A percentile compares a stretch with the other conserved stretches of the same genome.
Evolutionary conservation across 495 filamentous ascomycete genomes (phyloP).

Genomic region (Penicillium coprophilum): DNA sequence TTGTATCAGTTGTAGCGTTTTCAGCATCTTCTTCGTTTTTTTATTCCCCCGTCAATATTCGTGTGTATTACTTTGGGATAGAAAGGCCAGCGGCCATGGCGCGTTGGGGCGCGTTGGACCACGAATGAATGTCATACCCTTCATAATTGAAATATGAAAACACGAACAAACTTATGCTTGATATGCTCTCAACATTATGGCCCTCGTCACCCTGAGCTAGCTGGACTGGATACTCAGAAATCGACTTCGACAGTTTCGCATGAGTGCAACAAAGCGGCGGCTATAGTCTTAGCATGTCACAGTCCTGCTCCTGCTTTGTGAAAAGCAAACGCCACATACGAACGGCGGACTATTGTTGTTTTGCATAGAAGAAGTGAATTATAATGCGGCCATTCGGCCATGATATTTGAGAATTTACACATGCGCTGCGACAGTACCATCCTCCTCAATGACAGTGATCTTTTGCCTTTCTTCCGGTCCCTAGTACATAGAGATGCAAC

Average conservation of each 20-base stretch:
- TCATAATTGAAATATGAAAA: neutral
- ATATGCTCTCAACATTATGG: neutral
- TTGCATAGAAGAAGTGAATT: neutral
- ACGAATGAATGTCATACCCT: neutral
- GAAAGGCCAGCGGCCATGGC: neutral
- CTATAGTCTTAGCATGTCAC: neutral
- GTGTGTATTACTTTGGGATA: neutral
- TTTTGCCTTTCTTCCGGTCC: conserved; percentile 2
- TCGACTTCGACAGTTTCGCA: neutral
- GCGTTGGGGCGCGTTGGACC: neutral
- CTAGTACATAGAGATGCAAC: conserved; percentile 9
- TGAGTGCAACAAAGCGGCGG: neutral
- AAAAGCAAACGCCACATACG: no score
- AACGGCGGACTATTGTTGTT: neutral
- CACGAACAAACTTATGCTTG: neutral
- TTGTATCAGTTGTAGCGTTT: conserved; percentile 36
- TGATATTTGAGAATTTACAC: conserved; percentile 1
- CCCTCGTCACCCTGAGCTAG: neutral
- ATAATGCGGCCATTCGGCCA: neutral
- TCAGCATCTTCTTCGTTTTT: neutral
- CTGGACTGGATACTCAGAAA: neutral
- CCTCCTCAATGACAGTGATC: conserved; percentile 10
- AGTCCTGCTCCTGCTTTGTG: neutral
- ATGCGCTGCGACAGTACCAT: neutral
- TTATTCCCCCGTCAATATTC: neutral